Percentiles rank a stretch among this genome's conserved stretches.
Evolutionary conservation across 768 basidiomycete genomes (phyloP).

Genomic region (Russula foetens): DNA sequence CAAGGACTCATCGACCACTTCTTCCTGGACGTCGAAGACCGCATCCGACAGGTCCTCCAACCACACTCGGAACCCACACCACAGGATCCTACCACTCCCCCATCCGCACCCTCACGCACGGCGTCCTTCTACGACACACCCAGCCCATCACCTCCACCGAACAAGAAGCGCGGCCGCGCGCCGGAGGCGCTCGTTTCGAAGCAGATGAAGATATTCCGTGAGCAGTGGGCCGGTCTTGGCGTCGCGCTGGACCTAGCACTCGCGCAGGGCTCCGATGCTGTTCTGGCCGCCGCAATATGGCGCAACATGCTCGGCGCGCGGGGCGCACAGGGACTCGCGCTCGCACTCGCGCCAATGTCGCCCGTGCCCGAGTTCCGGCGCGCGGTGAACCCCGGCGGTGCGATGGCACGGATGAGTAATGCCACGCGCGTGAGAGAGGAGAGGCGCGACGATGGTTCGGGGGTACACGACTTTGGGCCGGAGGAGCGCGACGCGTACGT

Average conservation of each 20-base stretch:
- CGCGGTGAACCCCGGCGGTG: slow-evolving; percentile 63
- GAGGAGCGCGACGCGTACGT: slow-evolving; percentile 60
- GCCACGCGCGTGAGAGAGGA: slow-evolving; percentile 45
- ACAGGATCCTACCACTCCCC: slow-evolving; percentile 21
- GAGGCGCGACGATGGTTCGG: slow-evolving; percentile 53
- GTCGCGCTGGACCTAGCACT: slow-evolving; percentile 75
- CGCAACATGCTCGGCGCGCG: slow-evolving; percentile 82
- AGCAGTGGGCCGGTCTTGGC: slow-evolving; percentile 83
- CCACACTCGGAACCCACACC: slow-evolving; percentile 20
- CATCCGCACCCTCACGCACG: slow-evolving; percentile 21
- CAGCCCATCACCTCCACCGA: neutral
- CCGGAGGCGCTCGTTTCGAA: slow-evolving; percentile 74
- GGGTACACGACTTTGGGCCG: slow-evolving; percentile 62
- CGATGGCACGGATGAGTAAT: slow-evolving; percentile 50
- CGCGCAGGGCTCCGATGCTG: slow-evolving; percentile 57
- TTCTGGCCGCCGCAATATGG: slow-evolving; percentile 86
- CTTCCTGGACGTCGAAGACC: slow-evolving; percentile 89
- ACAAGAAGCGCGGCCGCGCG: slow-evolving; percentile 35
- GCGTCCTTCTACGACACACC: neutral
- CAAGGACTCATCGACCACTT: slow-evolving; percentile 90
- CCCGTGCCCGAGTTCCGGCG: slow-evolving; percentile 40
- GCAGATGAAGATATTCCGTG: slow-evolving; percentile 88
- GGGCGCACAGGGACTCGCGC: slow-evolving; percentile 63
- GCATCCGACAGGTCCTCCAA: slow-evolving; percentile 62
- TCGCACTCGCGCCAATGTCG: slow-evolving; percentile 18